These are phyloP conservation scores for Filobasidium wieringae DNA, from an alignment of 768 basidiomycete species.

Conservation along the genomic window DNA sequence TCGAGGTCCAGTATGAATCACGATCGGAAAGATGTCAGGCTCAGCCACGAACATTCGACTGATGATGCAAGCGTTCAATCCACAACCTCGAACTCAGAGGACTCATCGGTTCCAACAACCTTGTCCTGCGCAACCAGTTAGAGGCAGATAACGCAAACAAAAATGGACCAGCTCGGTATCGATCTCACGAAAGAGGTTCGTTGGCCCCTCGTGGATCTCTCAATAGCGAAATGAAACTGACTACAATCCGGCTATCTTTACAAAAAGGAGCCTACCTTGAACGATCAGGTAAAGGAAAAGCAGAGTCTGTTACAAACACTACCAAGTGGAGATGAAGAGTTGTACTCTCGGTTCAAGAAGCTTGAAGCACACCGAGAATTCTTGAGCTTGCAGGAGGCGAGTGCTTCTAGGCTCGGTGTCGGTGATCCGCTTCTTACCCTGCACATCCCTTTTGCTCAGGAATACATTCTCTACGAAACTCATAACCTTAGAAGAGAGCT, in stretches of 20 bases:
- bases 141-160: too few species aligned
- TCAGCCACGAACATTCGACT: too few species aligned
- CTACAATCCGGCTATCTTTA: neutral
- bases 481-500: constrained; percentile 95
- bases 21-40: too few species aligned
- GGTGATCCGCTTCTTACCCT: neutral
- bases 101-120: too few species aligned
- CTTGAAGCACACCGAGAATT: constrained; percentile 89
- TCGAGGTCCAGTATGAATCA: too few species aligned
- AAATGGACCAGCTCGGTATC: constrained; percentile 84
- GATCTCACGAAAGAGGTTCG: constrained; percentile 63
- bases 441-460: constrained; percentile 60
- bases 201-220: neutral
- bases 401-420: neutral
- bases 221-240: neutral
- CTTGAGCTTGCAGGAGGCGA: constrained; percentile 48
- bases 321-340: constrained; percentile 62
- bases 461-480: constrained; percentile 98
- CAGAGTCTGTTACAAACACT: constrained; percentile 72
- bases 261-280: constrained; percentile 77
- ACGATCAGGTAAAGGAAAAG: constrained; percentile 78
- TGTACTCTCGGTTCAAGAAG: constrained; percentile 96
- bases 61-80: too few species aligned
- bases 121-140: too few species aligned
- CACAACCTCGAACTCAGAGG: too few species aligned